A percentile compares a stretch with the other conserved stretches of the same genome.
phyloP scores from a whole-genome alignment of 2,329 filamentous ascomycete species.

The Colletotrichum cordylinicola region DNA sequence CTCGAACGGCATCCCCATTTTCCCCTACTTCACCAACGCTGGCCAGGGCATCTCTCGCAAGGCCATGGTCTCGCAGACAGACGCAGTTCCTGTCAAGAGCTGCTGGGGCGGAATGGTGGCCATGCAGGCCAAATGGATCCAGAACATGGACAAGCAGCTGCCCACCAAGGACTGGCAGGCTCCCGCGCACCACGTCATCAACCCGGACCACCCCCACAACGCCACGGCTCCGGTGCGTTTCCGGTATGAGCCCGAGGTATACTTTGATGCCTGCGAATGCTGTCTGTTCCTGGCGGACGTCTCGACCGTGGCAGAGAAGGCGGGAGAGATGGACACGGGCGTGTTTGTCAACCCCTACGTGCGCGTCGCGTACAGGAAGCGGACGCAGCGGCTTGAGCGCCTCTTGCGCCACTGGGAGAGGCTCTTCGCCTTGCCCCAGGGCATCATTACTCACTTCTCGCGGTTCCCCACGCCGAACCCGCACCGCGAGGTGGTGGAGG shows the following conservation, averaged over 20 bases:
- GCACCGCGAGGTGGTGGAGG: constrained; percentile 63
- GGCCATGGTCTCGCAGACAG: constrained; percentile 65
- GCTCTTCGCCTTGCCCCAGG: constrained; percentile 65
- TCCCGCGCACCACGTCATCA: constrained; percentile 31
- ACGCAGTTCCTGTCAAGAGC: constrained; percentile 72
- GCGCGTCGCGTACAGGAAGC: constrained; percentile 68
- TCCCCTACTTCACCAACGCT: constrained; percentile 67
- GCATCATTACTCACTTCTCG: constrained; percentile 60
- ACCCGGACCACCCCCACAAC: constrained; percentile 35
- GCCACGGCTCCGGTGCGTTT: constrained; percentile 23
- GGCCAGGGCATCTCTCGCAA: constrained; percentile 60
- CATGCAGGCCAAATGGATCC: constrained; percentile 66
- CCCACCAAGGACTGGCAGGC: constrained; percentile 36
- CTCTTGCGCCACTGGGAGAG: constrained; percentile 70
- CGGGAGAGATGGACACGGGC: constrained; percentile 36
- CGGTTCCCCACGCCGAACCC: constrained; percentile 66
- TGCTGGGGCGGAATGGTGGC: constrained; percentile 83
- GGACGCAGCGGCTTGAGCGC: constrained; percentile 6
- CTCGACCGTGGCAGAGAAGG: constrained; percentile 39
- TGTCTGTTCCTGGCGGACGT: constrained; percentile 62
- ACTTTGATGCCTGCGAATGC: constrained; percentile 70
- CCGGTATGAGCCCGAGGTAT: constrained; percentile 62
- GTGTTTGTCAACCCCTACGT: constrained; percentile 80
- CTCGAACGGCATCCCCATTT: constrained; percentile 68
- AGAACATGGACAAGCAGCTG: constrained; percentile 40